phyloP scores from a whole-genome alignment of 257 asterid species.

The Thymus quinquecostatus region DNA sequence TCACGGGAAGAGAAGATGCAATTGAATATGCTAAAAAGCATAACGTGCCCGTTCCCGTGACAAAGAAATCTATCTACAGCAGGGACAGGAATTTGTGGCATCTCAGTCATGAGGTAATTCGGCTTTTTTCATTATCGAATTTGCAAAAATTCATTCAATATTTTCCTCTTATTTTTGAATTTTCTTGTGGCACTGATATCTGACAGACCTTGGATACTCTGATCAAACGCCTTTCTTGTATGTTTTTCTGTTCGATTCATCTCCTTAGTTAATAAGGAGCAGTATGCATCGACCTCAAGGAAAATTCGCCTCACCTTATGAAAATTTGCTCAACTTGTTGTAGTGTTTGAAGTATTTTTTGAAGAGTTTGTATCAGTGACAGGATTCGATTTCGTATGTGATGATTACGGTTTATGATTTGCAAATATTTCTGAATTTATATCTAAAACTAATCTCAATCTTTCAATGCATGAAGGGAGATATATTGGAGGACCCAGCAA shows the following conservation, averaged over 20 bases:
- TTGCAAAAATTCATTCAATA: not conserved
- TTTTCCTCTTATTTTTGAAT: no score
- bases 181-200: not conserved
- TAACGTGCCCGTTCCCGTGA: constrained; percentile 91
- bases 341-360: not conserved
- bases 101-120: constrained; percentile 90
- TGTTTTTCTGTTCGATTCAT: not conserved
- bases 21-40: constrained; percentile 93
- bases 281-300: constrained; percentile 5
- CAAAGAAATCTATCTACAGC: constrained; percentile 96
- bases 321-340: not conserved
- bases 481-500: constrained; percentile 91
- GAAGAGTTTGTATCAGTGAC: not conserved
- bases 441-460: constrained; percentile 16
- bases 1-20: constrained; percentile 94
- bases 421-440: not conserved
- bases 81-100: constrained; percentile 98
- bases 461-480: constrained; percentile 66
- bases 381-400: not conserved
- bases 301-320: not conserved
- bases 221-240: not conserved
- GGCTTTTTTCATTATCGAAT: not conserved
- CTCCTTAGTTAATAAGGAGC: constrained; percentile 8
- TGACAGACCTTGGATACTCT: not conserved
- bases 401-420: constrained; percentile 9